Percentiles rank a stretch among this genome's conserved stretches.
Conservation (phyloP, 371 early-diverging fungal species). For the Funneliformis caledonium region DNA sequence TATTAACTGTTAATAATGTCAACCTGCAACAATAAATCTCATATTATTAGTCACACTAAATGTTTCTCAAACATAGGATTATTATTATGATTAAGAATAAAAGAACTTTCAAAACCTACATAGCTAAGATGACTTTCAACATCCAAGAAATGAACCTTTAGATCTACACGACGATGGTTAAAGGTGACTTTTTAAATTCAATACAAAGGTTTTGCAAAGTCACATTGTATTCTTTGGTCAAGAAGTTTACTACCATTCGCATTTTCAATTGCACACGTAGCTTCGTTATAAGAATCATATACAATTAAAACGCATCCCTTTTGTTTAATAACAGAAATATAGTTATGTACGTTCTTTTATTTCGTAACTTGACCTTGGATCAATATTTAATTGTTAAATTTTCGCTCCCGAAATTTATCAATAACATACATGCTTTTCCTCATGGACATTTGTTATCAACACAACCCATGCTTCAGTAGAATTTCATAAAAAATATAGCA, state of each 20-base stretch:
- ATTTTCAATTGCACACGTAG: slow-evolving; percentile 75
- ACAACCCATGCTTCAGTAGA: slow-evolving; percentile 96
- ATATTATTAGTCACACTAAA: too few species aligned
- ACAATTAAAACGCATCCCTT: slow-evolving; percentile 93
- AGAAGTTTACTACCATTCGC: slow-evolving; percentile 73
- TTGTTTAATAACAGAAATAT: neutral
- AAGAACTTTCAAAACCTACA: too few species aligned
- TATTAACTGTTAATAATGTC: too few species aligned
- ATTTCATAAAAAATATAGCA: slow-evolving; percentile 28
- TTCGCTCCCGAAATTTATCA: slow-evolving; percentile 86
- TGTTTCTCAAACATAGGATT: too few species aligned
- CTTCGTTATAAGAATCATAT: slow-evolving; percentile 81
- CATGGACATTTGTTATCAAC: slow-evolving; percentile 87
- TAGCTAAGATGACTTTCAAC: too few species aligned
- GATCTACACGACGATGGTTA: too few species aligned
- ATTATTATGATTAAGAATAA: too few species aligned
- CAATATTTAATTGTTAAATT: slow-evolving; percentile 88
- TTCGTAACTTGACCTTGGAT: slow-evolving; percentile 92
- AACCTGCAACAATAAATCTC: too few species aligned
- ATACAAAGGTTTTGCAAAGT: slow-evolving; percentile 64
- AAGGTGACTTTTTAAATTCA: too few species aligned
- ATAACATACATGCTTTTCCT: slow-evolving; percentile 88
- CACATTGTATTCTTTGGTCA: slow-evolving; percentile 70
- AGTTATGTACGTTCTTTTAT: slow-evolving; percentile 62
- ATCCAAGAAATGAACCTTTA: too few species aligned